Evolutionary conservation across 2,329 filamentous ascomycete species (phyloP).

Genomic region (Hypomyces rosellus): DNA sequence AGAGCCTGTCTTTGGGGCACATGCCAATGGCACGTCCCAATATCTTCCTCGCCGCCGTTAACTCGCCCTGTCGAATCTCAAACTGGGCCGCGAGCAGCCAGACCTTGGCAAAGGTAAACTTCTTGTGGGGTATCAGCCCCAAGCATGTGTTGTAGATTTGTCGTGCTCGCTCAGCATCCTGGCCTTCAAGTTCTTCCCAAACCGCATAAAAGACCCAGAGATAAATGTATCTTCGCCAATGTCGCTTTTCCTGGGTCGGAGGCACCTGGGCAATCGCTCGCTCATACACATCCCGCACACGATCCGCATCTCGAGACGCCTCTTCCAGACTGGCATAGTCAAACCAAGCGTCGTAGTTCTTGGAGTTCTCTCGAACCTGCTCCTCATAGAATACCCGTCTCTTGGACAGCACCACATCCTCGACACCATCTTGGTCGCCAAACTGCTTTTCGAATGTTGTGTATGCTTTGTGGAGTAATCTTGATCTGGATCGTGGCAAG

Average conservation of each 20-base stretch:
- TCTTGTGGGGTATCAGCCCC: conserved; percentile 85
- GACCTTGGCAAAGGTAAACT: conserved; percentile 94
- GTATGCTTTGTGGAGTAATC: conserved; percentile 83
- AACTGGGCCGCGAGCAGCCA: conserved; percentile 94
- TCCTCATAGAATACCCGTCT: conserved; percentile 90
- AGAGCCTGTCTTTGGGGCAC: conserved; percentile 93
- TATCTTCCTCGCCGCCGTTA: conserved; percentile 77
- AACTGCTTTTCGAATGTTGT: conserved; percentile 98
- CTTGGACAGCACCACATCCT: conserved; percentile 94
- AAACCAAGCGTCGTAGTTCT: conserved; percentile 97
- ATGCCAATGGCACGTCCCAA: conserved; percentile 85
- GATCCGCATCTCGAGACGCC: conserved; percentile 70
- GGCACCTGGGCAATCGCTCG: conserved; percentile 92
- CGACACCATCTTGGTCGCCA: conserved; percentile 85
- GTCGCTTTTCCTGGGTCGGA: conserved; percentile 90
- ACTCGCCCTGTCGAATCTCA: conserved; percentile 78
- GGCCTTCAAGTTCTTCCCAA: conserved; percentile 84
- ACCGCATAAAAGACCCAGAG: conserved; percentile 96
- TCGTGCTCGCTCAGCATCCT: conserved; percentile 69
- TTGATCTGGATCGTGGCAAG: conserved; percentile 79
- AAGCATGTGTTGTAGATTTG: conserved; percentile 90
- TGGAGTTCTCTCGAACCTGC: conserved; percentile 84
- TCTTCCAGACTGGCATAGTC: conserved; percentile 92
- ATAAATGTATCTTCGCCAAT: conserved; percentile 97
- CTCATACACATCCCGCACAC: conserved; percentile 89